Base-by-base conservation (phyloP, 768 basidiomycete species). In the Guyanaporus albipodus region DNA sequence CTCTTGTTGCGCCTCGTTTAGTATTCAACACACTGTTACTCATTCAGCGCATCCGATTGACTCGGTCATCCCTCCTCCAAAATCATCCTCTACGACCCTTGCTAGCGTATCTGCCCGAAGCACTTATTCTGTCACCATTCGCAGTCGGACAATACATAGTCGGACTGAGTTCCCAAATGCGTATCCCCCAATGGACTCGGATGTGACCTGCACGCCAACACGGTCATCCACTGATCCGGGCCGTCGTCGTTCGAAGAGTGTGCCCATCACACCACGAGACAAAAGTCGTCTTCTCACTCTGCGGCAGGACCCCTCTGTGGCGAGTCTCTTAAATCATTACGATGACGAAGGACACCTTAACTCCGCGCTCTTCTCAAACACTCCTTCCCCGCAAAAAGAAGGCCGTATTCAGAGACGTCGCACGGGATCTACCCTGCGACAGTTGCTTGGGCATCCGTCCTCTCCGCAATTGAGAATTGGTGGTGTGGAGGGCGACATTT, bases 301-400 rank as follows among this genome's bases (percentile, higher is more conserved):
- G 37, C 82, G 82, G 35, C 80, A 82, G 22, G 87, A 91, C 50
- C 87, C 87, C 4, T 90, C 88, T 18, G 85, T 91, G 23, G 83
- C 75, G 12, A 89, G 83, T 54, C 68, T 91, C 19, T 67, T 90
- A 28, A 74, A 80, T 45, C 69, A 87, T 52, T 91, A 89, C 54
- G 87, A 89, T 55, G 79, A 85, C 4, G 70, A 85, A 44, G 87
- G 87, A 15, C 74, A 76, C 42, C 70, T 90, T 22, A 72, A 80
- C 14, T 70, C 73, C 4, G 63, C 75, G 29, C 78, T 77, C 8
- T 91, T 91, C 60, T 82, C 83, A 0, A 87, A 87, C 54, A 67
- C 80, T 37, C 58, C 75, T 57, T 61, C 63, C 4, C 54, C 60
- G 5, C 50, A 46, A 5, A 63, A 63, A 2, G 56, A 61, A 5